phyloP scores from a whole-genome alignment of 2,329 filamentous ascomycete species.

The Teratosphaeria viscida region DNA sequence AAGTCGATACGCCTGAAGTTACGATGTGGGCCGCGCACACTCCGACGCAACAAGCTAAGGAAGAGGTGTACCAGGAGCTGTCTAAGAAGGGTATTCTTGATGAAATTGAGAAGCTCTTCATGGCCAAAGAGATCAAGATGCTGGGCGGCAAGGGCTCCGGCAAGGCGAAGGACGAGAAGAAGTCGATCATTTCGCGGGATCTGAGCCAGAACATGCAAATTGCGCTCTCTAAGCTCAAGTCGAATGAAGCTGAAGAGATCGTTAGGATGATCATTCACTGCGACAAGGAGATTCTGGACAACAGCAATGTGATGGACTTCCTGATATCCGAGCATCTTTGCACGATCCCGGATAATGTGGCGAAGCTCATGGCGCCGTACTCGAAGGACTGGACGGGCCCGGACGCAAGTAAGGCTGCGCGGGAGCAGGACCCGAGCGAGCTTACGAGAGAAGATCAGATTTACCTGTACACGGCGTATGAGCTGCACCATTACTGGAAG shows the following conservation, averaged over 20 bases:
- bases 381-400: slow-evolving; percentile 93
- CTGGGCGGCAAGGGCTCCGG: slow-evolving; percentile 56
- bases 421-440: slow-evolving; percentile 78
- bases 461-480: slow-evolving; percentile 84
- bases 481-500: slow-evolving; percentile 98
- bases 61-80: slow-evolving; percentile 91
- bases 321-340: slow-evolving; percentile 85
- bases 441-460: slow-evolving; percentile 93
- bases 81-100: slow-evolving; percentile 91
- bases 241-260: slow-evolving; percentile 70
- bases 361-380: slow-evolving; percentile 88
- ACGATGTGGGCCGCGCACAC: slow-evolving; percentile 88
- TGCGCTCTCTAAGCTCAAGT: slow-evolving; percentile 86
- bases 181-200: slow-evolving; percentile 88
- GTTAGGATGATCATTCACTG: slow-evolving; percentile 93
- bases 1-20: slow-evolving; percentile 82
- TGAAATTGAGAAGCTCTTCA: slow-evolving; percentile 93
- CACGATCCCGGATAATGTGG: slow-evolving; percentile 79
- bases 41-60: slow-evolving; percentile 75
- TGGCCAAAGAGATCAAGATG: slow-evolving; percentile 92
- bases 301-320: slow-evolving; percentile 91
- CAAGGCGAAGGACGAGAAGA: slow-evolving; percentile 81
- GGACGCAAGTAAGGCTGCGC: slow-evolving; percentile 62
- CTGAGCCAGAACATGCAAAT: slow-evolving; percentile 88
- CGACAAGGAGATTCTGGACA: slow-evolving; percentile 78